These are phyloP conservation scores for Huntiella abstrusa DNA, from an alignment of 2,329 filamentous ascomycete genomes.

Conservation along the genomic window DNA sequence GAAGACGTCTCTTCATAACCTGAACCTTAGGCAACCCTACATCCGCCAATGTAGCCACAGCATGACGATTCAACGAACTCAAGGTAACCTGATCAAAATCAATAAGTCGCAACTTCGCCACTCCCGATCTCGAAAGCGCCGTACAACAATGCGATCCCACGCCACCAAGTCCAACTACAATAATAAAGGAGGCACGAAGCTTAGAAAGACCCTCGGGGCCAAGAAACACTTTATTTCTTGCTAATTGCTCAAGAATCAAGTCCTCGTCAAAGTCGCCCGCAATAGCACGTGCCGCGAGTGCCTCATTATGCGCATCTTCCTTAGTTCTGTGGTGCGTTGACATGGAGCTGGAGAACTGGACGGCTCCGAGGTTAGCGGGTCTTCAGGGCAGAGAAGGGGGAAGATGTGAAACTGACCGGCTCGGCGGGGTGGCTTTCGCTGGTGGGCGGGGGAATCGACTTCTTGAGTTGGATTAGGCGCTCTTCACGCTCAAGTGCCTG, in stretches of 20 bases:
- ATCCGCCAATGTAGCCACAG: conserved; percentile 81
- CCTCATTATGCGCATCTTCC: conserved; percentile 41
- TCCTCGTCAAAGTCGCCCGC: conserved; percentile 52
- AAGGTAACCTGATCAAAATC: conserved; percentile 97
- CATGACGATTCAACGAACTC: conserved; percentile 87
- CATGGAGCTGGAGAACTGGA: conserved; percentile 42
- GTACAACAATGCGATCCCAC: conserved; percentile 85
- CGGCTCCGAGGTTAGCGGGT: conserved; percentile 10
- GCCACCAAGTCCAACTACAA: conserved; percentile 84
- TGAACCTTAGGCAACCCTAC: conserved; percentile 86
- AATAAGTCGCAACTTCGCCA: conserved; percentile 70
- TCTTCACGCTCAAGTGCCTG: conserved; percentile 38
- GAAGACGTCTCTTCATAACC: conserved; percentile 58
- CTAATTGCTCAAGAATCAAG: conserved; percentile 83
- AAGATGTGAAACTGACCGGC: conserved; percentile 7
- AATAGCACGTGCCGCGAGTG: conserved; percentile 39
- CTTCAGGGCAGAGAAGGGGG: no score
- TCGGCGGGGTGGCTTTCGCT: conserved; percentile 7
- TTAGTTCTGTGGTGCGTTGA: conserved; percentile 35
- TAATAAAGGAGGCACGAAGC: conserved; percentile 63
- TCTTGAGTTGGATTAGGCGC: conserved; percentile 37
- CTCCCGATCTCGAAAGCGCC: conserved; percentile 72
- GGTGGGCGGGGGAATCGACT: conserved; percentile 31
- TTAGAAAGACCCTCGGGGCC: conserved; percentile 62
- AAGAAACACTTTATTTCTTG: conserved; percentile 81